Evolutionary conservation across 1,284 basidiomycete genomes (phyloP).

Genomic region (Rhizoctonia solani): DNA sequence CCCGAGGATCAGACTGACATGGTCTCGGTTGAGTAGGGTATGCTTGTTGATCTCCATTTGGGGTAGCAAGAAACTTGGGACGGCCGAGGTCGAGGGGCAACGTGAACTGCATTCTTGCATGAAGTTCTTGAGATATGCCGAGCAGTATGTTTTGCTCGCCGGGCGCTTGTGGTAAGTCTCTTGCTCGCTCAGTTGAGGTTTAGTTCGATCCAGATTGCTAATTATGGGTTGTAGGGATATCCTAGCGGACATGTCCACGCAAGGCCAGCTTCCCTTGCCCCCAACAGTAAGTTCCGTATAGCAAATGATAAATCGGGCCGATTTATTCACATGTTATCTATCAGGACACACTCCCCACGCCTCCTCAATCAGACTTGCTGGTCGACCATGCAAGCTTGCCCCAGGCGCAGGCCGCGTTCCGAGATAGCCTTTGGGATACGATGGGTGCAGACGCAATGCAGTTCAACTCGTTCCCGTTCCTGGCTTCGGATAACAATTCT

Average conservation of each 20-base stretch:
- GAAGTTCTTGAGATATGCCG: conserved; percentile 26
- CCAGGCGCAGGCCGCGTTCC: conserved; percentile 10
- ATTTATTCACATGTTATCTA: conserved; percentile 1
- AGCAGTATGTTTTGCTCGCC: conserved; percentile 2
- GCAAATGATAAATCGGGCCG: not conserved
- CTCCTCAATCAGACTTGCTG: not conserved
- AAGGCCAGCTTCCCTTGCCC: conserved; percentile 20
- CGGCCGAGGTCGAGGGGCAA: conserved; percentile 20
- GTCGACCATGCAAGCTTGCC: conserved; percentile 1
- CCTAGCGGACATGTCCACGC: conserved; percentile 16
- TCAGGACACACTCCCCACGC: conserved; percentile 14
- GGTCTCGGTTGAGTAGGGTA: conserved; percentile 13
- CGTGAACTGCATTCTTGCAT: conserved; percentile 25
- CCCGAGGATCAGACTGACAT: not conserved
- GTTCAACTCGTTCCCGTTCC: conserved; percentile 20
- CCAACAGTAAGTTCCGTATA: not conserved
- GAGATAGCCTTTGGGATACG: conserved; percentile 22
- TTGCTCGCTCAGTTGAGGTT: not conserved
- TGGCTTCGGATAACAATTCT: not conserved
- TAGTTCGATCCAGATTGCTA: not conserved
- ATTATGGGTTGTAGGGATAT: conserved; percentile 15
- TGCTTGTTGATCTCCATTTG: conserved; percentile 22
- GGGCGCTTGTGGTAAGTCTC: conserved; percentile 14
- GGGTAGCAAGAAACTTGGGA: conserved; percentile 27
- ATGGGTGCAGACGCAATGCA: conserved; percentile 30